These are phyloP conservation scores for Tuctoria greenei DNA, from an alignment of 176 grass and related monocot genomes.

Conservation along the genomic window DNA sequence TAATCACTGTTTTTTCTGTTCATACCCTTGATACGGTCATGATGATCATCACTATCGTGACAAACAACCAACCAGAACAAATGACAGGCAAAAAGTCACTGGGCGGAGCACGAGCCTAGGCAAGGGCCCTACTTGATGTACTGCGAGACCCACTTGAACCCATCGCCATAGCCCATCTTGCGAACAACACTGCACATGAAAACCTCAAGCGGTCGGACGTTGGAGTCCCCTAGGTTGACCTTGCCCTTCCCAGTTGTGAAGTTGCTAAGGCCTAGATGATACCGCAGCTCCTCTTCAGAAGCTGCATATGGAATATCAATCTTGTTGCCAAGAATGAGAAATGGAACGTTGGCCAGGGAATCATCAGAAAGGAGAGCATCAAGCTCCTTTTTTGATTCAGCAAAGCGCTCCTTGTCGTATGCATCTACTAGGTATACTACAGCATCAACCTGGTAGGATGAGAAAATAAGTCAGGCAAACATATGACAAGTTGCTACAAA, in stretches of 20 bases:
- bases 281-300: slow-evolving; percentile 73
- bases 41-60: slow-evolving; percentile 37
- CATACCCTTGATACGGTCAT: slow-evolving; percentile 40
- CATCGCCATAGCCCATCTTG: slow-evolving; percentile 80
- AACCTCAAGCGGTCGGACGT: slow-evolving; percentile 68
- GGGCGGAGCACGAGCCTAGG: slow-evolving; percentile 21
- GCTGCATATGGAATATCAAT: slow-evolving; percentile 77
- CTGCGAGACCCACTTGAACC: slow-evolving; percentile 78
- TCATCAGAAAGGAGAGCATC: slow-evolving; percentile 75
- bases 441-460: slow-evolving; percentile 60
- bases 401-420: slow-evolving; percentile 69
- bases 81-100: slow-evolving; percentile 40
- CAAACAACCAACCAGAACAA: slow-evolving; percentile 39
- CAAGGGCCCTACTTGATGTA: slow-evolving; percentile 66
- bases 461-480: slow-evolving; percentile 14
- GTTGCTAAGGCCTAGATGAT: slow-evolving; percentile 70
- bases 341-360: slow-evolving; percentile 65
- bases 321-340: slow-evolving; percentile 80
- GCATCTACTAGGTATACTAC: slow-evolving; percentile 83
- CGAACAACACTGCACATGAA: slow-evolving; percentile 86
- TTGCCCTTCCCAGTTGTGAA: slow-evolving; percentile 83
- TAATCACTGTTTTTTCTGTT: slow-evolving; percentile 45
- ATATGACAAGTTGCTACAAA: background rate
- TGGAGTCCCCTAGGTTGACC: slow-evolving; percentile 66
- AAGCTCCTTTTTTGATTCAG: slow-evolving; percentile 71